A percentile compares a stretch with the other conserved stretches of the same genome.
These are phyloP conservation scores for Candida gigantensis DNA, from an alignment of 1,139 yeast species.

Conservation along the genomic window DNA sequence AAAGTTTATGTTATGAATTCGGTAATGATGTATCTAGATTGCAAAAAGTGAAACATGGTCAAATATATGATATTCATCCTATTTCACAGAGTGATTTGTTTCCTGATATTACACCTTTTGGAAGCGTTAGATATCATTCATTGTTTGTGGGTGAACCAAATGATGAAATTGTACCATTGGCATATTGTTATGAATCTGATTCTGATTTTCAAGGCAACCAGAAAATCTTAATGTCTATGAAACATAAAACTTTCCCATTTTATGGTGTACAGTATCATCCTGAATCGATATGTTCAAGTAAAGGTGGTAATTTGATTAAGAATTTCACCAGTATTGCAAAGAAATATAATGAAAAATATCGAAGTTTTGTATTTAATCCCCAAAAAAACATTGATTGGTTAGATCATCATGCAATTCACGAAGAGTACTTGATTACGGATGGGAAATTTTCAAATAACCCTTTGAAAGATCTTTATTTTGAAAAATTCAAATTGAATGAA, in stretches of 20 bases:
- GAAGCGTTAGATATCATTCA: constrained; percentile 89
- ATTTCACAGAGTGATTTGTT: constrained; percentile 18
- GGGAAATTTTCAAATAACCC: constrained; percentile 11
- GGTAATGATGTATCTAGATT: constrained; percentile 61
- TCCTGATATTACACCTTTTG: constrained; percentile 31
- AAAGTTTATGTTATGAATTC: constrained; percentile 68
- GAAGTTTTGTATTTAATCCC: constrained; percentile 12
- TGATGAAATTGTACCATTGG: constrained; percentile 53
- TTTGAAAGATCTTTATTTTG: constrained; percentile 14
- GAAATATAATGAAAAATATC: constrained; percentile 28
- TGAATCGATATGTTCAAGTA: constrained; percentile 82
- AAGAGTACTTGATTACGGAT: constrained; percentile 13
- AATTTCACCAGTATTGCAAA: constrained; percentile 65
- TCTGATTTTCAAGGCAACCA: constrained; percentile 21
- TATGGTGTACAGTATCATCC: constrained; percentile 98
- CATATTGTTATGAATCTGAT: constrained; percentile 46
- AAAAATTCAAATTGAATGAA: constrained; percentile 19
- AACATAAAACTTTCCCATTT: constrained; percentile 62
- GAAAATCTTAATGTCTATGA: constrained; percentile 75
- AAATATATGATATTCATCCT: constrained; percentile 57
- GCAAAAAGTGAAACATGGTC: constrained; percentile 78
- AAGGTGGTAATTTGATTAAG: constrained; percentile 57
- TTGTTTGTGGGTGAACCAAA: constrained; percentile 50
- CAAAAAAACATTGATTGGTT: constrained; percentile 8
- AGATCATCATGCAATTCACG: constrained; percentile 15